Conservation (phyloP, 192 early-diverging fungal genomes). For the Coemansia sp. region DNA sequence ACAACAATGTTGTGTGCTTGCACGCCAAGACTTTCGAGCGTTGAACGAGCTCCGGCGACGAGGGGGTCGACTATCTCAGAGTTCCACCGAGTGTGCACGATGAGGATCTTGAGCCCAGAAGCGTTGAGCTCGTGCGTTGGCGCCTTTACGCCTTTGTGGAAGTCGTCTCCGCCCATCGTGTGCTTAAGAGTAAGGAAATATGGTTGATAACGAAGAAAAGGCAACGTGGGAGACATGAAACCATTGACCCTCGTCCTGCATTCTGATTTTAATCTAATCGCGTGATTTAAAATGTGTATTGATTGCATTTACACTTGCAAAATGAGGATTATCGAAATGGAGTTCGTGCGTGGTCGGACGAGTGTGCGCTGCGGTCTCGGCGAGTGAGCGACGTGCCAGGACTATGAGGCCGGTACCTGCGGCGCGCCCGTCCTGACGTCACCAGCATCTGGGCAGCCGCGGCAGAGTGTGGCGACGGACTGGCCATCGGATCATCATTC, state of each 20-base stretch:
- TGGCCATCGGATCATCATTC: conserved; percentile 18
- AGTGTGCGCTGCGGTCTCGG: neutral
- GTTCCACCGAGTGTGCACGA: conserved; percentile 98
- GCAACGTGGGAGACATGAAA: too few relatives aligned
- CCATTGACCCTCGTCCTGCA: too few relatives aligned
- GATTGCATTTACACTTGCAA: neutral
- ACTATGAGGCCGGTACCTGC: conserved; percentile 6
- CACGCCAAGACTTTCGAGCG: conserved; percentile 73
- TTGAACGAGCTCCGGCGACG: conserved; percentile 67
- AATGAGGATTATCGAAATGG: neutral
- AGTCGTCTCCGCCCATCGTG: conserved; percentile 55
- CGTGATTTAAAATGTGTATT: neutral
- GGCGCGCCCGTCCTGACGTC: neutral
- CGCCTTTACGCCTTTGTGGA: conserved; percentile 73
- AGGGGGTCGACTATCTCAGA: conserved; percentile 77
- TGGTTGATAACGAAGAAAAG: too few relatives aligned
- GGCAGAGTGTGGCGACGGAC: conserved; percentile 13
- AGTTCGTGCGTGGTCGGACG: neutral
- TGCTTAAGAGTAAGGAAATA: neutral
- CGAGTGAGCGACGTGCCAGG: neutral
- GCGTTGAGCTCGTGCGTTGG: conserved; percentile 61
- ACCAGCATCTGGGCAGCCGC: conserved; percentile 11
- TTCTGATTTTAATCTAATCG: too few relatives aligned
- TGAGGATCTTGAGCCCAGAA: conserved; percentile 64
- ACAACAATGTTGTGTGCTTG: conserved; percentile 70